Evolutionary conservation across 306 rosid species (phyloP), one percentile per base, ranked within the genome.

Genomic region (Bauhinia variegata): DNA sequence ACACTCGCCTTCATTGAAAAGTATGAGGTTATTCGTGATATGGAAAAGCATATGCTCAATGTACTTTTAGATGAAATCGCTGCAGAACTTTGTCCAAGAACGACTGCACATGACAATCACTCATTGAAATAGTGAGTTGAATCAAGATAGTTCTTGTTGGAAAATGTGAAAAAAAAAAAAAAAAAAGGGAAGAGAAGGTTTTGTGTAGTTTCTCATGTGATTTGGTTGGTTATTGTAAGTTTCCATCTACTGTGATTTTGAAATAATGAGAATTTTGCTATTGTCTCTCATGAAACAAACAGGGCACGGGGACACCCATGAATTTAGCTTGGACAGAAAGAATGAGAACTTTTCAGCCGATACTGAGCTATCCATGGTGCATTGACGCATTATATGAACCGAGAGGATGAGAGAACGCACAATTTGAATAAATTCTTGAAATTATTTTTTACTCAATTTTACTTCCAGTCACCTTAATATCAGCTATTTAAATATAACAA

Each of bases 21-120:
- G 66, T 89, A 82, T 51, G 96, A 87, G 44, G 87, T 83, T 70
- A 79, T 86, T 32, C 87, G 84, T 72, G 96, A 84, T 18, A 61
- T 83, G 60, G 98, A 87, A 82, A 87, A 72, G 81, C 71, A 79
- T 47, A 61, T 89, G 54, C 77, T 92, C 32, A 72, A 74, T 72
- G 79, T 80, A 34, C 93, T 92, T 30, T 11, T 89, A 15, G 96
- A 89, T 44, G 98, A 92, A 71, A 75, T 86, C 71, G 62, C 91
- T 3, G 39, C 65, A 60, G 92, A 89, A 23, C 86, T 87, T 73
- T 31, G 44, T n/a, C n/a, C n/a, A n/a, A n/a, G n/a, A n/a, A n/a
- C n/a, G n/a, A n/a, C n/a, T n/a, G n/a, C n/a, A n/a, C n/a, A n/a
- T n/a, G n/a, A n/a, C n/a, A n/a, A n/a, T n/a, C n/a, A n/a, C n/a